These are phyloP conservation scores for Zasmidium angulare DNA, from an alignment of 2,329 filamentous ascomycete genomes.

Conservation along the genomic window DNA sequence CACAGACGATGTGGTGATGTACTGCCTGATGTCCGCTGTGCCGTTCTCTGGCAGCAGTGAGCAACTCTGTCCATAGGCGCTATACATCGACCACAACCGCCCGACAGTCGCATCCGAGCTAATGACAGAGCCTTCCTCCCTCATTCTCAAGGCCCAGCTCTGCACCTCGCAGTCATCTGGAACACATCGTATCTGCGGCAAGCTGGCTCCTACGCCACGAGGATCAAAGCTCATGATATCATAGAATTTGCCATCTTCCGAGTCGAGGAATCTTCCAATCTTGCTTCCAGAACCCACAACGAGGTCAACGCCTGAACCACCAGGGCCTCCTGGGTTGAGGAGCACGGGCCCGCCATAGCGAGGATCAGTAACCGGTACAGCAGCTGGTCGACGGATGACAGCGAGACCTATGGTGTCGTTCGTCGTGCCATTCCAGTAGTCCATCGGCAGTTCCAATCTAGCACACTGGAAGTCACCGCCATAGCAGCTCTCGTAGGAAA, in stretches of 20 bases:
- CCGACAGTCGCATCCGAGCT: constrained; percentile 43
- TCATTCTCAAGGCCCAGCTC: constrained; percentile 39
- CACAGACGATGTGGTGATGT: constrained; percentile 48
- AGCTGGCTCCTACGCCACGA: constrained; percentile 40
- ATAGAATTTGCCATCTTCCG: constrained; percentile 37
- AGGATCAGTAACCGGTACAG: constrained; percentile 39
- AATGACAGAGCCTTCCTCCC: constrained; percentile 36
- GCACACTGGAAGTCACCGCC: constrained; percentile 48
- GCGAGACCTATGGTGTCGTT: constrained; percentile 42
- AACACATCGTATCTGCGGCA: constrained; percentile 39
- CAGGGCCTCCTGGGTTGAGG: constrained; percentile 47
- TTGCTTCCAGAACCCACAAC: constrained; percentile 26
- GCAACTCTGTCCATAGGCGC: constrained; percentile 35
- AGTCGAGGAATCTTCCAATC: constrained; percentile 23
- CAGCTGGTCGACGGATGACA: constrained; percentile 48
- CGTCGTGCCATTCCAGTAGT: constrained; percentile 41
- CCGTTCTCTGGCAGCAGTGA: constrained; percentile 26
- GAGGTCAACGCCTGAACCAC: constrained; percentile 40
- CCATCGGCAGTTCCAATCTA: constrained; percentile 51
- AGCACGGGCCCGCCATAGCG: constrained; percentile 42
- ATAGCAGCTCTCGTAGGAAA: constrained; percentile 40
- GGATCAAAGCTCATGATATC: constrained; percentile 50
- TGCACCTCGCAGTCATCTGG: constrained; percentile 31
- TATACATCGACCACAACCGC: constrained; percentile 42
- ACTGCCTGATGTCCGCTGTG: constrained; percentile 41